Evolutionary conservation across 495 filamentous ascomycete genomes (phyloP), one percentile per base, ranked within the genome.

Genomic region (Glonium stellatum): DNA sequence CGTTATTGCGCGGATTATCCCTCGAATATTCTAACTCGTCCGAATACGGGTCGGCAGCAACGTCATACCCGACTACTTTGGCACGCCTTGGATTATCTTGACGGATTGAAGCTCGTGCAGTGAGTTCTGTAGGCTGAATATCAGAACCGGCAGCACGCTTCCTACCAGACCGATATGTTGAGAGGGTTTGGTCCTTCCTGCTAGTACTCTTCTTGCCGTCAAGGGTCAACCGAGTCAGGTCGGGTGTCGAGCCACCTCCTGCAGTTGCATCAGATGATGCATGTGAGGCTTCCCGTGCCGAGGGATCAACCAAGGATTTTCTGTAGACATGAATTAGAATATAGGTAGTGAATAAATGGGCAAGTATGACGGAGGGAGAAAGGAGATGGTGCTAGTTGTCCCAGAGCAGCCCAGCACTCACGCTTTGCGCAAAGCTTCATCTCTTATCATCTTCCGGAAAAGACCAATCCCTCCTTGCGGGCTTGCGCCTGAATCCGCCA

Each of bases 91-190:
- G 21, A 37, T 23, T 37, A 11, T 55, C 52, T 19, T 51, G 48
- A 15, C 34, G 23, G n/a, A 39, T 25, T 9, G 52, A 15, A n/a
- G n/a, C 52, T 37, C 48, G 18, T 51, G 48, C 21, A 9, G 21
- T 5, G 11, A 51, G 31, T 8, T 51, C 48, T 25, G 23, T 23
- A 8, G 65, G 55, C 11, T 67, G 56, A 5, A 64, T 55, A 27
- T 67, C 65, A 1, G 48, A 44, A 9, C 60, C 65, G 12, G 65
- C 65, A n/a, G 60, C 60, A 18, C 65, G 5, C 35, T 67, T 67
- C 49, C 63, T 63, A 15, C 63, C 63, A 5, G 60, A 39, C 44
- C 52, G 54, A 10, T 60, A 60, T 6, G 60, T 55, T 60, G 60
- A 35, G 21, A 18, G 22, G 19, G 52, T 8, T 10, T 37, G 25